Evolutionary conservation across 2,329 filamentous ascomycete genomes (phyloP).

Genomic region (Coniochaeta sp.): DNA sequence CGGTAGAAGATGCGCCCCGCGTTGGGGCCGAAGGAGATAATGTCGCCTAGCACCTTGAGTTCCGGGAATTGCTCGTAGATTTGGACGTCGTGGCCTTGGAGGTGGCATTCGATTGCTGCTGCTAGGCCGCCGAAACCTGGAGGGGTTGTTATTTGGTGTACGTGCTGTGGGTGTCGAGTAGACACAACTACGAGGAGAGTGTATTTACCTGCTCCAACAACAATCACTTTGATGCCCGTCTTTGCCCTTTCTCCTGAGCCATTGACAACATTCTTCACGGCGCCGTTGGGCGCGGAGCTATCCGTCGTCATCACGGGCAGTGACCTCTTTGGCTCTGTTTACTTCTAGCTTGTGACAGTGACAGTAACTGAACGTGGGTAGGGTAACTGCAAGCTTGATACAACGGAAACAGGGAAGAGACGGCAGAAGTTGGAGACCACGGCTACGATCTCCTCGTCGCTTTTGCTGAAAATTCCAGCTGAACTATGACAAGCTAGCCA

Average conservation of each 20-base stretch:
- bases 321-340: neutral
- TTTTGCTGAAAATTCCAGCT: neutral
- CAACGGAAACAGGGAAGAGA: neutral
- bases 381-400: neutral
- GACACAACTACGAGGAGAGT: neutral
- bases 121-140: slow-evolving; percentile 53
- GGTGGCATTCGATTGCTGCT: slow-evolving; percentile 55
- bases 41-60: slow-evolving; percentile 53
- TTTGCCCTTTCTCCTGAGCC: slow-evolving; percentile 11
- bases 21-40: slow-evolving; percentile 56
- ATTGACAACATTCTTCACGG: neutral
- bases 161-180: neutral
- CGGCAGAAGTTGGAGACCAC: neutral
- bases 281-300: neutral
- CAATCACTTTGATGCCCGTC: slow-evolving; percentile 46
- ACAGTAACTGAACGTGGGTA: neutral
- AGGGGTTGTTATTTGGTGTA: slow-evolving; percentile 10
- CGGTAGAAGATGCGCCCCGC: slow-evolving; percentile 53
- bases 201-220: slow-evolving; percentile 29
- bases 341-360: neutral
- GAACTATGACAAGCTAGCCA: no score
- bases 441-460: neutral
- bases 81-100: slow-evolving; percentile 51
- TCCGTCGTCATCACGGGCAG: neutral
- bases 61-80: slow-evolving; percentile 52